These are phyloP conservation scores for Vitis hybrid DNA, from an alignment of 177 flowering plant species.

Conservation along the genomic window DNA sequence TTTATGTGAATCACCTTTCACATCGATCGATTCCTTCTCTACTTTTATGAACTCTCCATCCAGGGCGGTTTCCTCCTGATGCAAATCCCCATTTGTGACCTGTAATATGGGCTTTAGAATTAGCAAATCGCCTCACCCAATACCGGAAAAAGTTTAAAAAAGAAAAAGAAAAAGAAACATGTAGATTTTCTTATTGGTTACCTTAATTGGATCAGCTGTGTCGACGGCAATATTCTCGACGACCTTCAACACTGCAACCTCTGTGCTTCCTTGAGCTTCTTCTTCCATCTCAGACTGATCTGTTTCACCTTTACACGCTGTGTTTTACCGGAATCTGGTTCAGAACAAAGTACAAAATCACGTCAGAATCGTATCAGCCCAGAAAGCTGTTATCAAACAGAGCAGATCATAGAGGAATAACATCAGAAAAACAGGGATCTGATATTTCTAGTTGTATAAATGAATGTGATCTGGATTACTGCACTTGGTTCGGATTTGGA, in stretches of 20 bases:
- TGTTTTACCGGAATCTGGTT: background rate
- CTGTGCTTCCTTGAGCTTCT: slow-evolving; percentile 27
- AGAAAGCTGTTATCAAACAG: too few species aligned
- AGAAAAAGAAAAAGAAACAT: background rate
- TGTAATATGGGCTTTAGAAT: background rate
- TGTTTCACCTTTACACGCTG: background rate
- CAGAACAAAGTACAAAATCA: too few species aligned
- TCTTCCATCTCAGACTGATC: slow-evolving; percentile 32
- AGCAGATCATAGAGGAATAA: too few species aligned
- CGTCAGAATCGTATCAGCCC: too few species aligned
- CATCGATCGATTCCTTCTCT: slow-evolving; percentile 68
- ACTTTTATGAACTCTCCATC: slow-evolving; percentile 94
- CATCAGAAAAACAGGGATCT: too few species aligned
- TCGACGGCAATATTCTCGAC: slow-evolving; percentile 11
- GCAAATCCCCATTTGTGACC: slow-evolving; percentile 35
- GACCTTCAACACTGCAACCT: slow-evolving; percentile 29
- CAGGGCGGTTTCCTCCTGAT: slow-evolving; percentile 57
- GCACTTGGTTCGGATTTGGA: too few species aligned
- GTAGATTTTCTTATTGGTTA: background rate
- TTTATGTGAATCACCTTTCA: slow-evolving; percentile 31
- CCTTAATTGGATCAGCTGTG: slow-evolving; percentile 23
- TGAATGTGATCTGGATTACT: too few species aligned
- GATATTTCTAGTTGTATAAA: too few species aligned
- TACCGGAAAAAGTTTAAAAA: background rate
- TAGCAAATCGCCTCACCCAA: background rate